Evolutionary conservation across 306 rosid species (phyloP), one percentile per base, ranked within the genome.

Genomic region (Ceratonia siliqua): DNA sequence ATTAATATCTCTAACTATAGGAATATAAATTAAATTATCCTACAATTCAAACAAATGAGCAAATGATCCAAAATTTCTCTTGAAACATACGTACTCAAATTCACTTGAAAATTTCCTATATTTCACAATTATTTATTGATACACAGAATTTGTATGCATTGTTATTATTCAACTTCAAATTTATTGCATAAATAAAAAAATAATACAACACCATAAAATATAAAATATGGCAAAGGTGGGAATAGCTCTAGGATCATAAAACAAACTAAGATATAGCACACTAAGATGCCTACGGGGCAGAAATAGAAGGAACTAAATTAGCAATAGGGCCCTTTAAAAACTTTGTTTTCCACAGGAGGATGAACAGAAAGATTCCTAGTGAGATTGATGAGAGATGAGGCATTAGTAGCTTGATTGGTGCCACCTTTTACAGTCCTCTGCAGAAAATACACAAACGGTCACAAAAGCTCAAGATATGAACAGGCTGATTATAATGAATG

Each of bases 351-450:
- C 84, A 41, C 75, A 79, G 30, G 78, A n/a, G n/a, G 65, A 43
- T 42, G 66, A 52, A 88, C 81, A 72, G 86, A 83, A 1, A 85
- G 90, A 54, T 89, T 88, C 69, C 76, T 70, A 18, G 91, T 73
- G 9, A 56, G 87, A n/a, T 59, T 75, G 70, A 87, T 53, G 21
- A 89, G 88, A 64, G 66, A 55, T 21, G 68, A n/a, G 20, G 81
- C 50, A 42, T 78, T 74, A 1, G 58, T 36, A 22, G 12, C 69
- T 81, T 62, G 70, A 68, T 76, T 75, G 56, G 28, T 59, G 36
- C 77, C 83, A 57, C 66, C 76, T 38, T 45, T 57, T 5, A 53
- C 30, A 32, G 36, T 78, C 32, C 67, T 80, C 89, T 87, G 94
- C 80, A 52, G 38, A 78, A 59, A 75, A 69, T 59, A 14, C 61